Evolutionary conservation across 2,329 filamentous ascomycete species (phyloP).

Genomic region (Aspergillus oerlinghausenensis): DNA sequence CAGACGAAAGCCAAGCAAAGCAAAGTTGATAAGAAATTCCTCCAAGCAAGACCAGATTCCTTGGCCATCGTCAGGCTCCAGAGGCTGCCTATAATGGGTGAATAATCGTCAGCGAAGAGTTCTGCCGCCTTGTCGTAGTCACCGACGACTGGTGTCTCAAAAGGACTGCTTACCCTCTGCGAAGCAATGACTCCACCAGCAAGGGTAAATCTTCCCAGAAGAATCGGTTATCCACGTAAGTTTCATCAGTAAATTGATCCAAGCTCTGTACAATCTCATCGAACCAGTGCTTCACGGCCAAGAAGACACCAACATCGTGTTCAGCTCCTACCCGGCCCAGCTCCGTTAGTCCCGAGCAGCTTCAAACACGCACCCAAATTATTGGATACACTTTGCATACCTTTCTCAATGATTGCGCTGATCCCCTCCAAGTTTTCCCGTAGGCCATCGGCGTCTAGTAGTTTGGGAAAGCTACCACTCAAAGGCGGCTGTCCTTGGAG

Average conservation of each 20-base stretch:
- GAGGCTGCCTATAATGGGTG: conserved; percentile 20
- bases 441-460: conserved; percentile 21
- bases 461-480: conserved; percentile 35
- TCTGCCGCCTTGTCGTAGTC: background rate
- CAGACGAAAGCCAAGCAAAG: conserved; percentile 38
- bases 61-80: conserved; percentile 29
- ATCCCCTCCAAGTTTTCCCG: conserved; percentile 34
- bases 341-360: background rate
- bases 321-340: conserved; percentile 23
- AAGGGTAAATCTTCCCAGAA: conserved; percentile 44
- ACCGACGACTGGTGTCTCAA: background rate
- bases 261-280: conserved; percentile 32
- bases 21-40: conserved; percentile 39
- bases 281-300: conserved; percentile 41
- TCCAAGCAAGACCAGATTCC: conserved; percentile 32
- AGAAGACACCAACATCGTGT: conserved; percentile 28
- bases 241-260: conserved; percentile 30
- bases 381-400: conserved; percentile 18
- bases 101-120: conserved; percentile 1
- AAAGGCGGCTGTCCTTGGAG: conserved; percentile 29
- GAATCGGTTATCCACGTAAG: conserved; percentile 36
- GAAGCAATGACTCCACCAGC: conserved; percentile 37
- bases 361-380: background rate
- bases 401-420: conserved; percentile 32
- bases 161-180: conserved; percentile 31